Conservation (phyloP, 371 early-diverging fungal species). For the Nematocida parisii region DNA sequence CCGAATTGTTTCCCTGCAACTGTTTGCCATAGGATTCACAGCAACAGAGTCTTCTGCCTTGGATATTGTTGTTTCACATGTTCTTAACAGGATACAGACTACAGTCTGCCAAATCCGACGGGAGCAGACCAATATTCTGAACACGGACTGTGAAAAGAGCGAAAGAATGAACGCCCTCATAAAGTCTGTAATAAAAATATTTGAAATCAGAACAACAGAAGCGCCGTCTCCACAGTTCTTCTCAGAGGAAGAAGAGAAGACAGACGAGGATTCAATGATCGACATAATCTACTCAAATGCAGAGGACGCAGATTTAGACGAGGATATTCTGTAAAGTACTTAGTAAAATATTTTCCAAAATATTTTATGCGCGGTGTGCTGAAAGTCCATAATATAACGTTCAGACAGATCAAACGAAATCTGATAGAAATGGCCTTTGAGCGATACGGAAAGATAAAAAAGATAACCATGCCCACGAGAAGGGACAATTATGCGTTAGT, state of each 20-base stretch:
- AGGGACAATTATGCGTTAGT: slow-evolving; percentile 12
- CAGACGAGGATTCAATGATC: slow-evolving; percentile 29
- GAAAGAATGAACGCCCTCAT: background rate
- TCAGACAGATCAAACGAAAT: too few species aligned
- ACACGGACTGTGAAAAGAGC: background rate
- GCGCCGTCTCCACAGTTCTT: slow-evolving; percentile 25
- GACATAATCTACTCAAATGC: slow-evolving; percentile 47
- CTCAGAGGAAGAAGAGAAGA: slow-evolving; percentile 46
- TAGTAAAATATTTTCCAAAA: background rate
- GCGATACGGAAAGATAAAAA: slow-evolving; percentile 25
- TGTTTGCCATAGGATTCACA: slow-evolving; percentile 29
- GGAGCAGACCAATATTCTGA: background rate
- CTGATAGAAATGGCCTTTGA: slow-evolving; percentile 10
- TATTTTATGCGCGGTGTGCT: slow-evolving; percentile 16
- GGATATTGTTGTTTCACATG: slow-evolving; percentile 33
- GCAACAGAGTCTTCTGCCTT: slow-evolving; percentile 40
- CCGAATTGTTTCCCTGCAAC: slow-evolving; percentile 2
- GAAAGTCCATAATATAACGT: background rate
- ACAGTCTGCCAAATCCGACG: background rate
- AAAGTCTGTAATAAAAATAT: background rate
- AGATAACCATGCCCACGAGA: slow-evolving; percentile 41
- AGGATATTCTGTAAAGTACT: background rate
- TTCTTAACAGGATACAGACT: slow-evolving; percentile 21
- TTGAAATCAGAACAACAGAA: slow-evolving; percentile 10
- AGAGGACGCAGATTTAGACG: slow-evolving; percentile 43